These are phyloP conservation scores for Hansfordia pulvinata DNA, from an alignment of 2,329 filamentous ascomycete species.

Conservation along the genomic window DNA sequence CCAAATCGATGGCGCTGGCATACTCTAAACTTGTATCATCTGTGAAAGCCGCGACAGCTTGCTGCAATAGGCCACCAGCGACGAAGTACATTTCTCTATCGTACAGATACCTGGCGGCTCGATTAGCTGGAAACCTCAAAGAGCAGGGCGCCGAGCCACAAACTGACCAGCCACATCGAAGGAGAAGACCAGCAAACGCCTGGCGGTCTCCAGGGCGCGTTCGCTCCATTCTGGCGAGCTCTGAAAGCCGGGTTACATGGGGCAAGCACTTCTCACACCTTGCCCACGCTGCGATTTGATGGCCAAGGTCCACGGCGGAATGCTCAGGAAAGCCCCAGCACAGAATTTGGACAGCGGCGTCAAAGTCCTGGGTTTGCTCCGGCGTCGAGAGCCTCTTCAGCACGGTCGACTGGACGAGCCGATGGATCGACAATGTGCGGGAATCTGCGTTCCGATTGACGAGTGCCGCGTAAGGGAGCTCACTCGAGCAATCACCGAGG, in stretches of 20 bases:
- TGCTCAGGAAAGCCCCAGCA: constrained; percentile 13
- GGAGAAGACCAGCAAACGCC: constrained; percentile 11
- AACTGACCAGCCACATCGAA: constrained; percentile 12
- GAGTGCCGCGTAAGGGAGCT: constrained; percentile 9
- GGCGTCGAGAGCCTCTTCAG: constrained; percentile 4
- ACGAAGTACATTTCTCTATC: constrained; percentile 14
- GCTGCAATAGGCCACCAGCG: constrained; percentile 10
- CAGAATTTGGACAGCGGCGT: constrained; percentile 10
- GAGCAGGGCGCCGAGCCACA: not conserved
- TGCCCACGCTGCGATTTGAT: constrained; percentile 13
- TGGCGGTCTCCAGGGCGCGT: constrained; percentile 4
- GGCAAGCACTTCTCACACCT: constrained; percentile 15
- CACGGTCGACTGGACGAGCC: constrained; percentile 10
- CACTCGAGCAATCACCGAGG: constrained; percentile 8
- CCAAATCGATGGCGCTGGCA: constrained; percentile 16
- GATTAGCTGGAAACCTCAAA: not conserved
- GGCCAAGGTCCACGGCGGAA: constrained; percentile 10
- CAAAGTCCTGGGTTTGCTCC: constrained; percentile 8
- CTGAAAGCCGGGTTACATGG: constrained; percentile 13
- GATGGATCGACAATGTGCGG: constrained; percentile 10
- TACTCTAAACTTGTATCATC: constrained; percentile 11
- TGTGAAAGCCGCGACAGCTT: constrained; percentile 11
- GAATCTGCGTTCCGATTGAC: constrained; percentile 8
- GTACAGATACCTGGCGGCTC: constrained; percentile 16
- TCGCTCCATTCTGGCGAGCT: constrained; percentile 7